phyloP scores from a whole-genome alignment of 192 early-diverging fungal species.

The Thoreauomyces humboldtii region DNA sequence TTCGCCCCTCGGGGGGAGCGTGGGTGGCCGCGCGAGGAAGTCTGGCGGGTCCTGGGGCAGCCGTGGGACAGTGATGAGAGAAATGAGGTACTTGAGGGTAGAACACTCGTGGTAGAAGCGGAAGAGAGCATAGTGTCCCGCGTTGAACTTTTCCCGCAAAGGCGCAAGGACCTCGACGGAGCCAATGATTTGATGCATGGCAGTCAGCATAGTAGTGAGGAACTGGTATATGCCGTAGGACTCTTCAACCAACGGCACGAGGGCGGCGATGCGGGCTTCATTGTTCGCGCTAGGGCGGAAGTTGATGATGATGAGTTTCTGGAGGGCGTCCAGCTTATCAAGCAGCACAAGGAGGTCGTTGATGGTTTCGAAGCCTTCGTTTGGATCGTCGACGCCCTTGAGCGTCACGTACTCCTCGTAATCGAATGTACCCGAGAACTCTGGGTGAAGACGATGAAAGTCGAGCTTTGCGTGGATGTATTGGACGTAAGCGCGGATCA shows the following conservation, averaged over 20 bases:
- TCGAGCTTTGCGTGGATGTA: slow-evolving; percentile 88
- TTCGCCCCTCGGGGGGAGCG: slow-evolving; percentile 51
- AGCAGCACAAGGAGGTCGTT: slow-evolving; percentile 88
- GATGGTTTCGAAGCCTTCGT: slow-evolving; percentile 99
- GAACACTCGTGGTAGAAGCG: slow-evolving; percentile 92
- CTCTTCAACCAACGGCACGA: slow-evolving; percentile 97
- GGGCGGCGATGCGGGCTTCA: slow-evolving; percentile 90
- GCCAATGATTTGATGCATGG: slow-evolving; percentile 84
- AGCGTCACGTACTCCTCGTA: slow-evolving; percentile 96
- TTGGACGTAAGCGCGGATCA: slow-evolving; percentile 89
- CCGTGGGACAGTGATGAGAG: slow-evolving; percentile 85
- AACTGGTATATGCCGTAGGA: slow-evolving; percentile 95
- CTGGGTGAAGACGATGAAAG: slow-evolving; percentile 86
- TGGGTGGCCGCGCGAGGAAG: slow-evolving; percentile 73
- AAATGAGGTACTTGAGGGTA: slow-evolving; percentile 87
- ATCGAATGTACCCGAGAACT: slow-evolving; percentile 93
- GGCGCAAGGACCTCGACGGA: slow-evolving; percentile 85
- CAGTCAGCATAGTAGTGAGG: slow-evolving; percentile 89
- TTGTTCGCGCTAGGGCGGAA: slow-evolving; percentile 82
- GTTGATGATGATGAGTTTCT: slow-evolving; percentile 81
- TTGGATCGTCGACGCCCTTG: slow-evolving; percentile 93
- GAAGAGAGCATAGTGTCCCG: slow-evolving; percentile 79
- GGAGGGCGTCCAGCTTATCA: slow-evolving; percentile 88
- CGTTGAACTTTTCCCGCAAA: slow-evolving; percentile 82
- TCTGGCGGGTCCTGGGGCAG: slow-evolving; percentile 79